Evolutionary conservation across 2,329 filamentous ascomycete species (phyloP).

Genomic region (Metarhizium album): DNA sequence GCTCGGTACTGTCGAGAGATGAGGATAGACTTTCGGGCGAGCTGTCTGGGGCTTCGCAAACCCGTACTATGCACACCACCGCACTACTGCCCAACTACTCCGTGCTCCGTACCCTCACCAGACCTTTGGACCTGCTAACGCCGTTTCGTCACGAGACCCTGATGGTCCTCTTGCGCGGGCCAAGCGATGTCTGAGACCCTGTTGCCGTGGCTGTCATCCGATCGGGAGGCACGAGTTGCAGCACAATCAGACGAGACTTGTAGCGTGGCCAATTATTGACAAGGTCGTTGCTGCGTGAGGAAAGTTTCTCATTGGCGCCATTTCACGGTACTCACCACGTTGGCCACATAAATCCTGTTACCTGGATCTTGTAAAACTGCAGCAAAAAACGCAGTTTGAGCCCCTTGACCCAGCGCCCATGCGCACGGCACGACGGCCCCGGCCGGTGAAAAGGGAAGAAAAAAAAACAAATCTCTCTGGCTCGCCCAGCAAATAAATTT

Average conservation of each 20-base stretch:
- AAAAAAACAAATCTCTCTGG: background rate
- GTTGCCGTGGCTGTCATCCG: background rate
- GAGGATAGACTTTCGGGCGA: no score
- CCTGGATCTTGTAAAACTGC: background rate
- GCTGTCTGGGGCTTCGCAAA: no score
- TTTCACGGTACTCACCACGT: background rate
- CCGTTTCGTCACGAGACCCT: no score
- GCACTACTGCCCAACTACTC: no score
- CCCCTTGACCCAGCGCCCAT: slow-evolving; percentile 2
- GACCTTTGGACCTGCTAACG: no score
- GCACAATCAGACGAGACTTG: background rate
- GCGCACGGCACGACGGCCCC: slow-evolving; percentile 1
- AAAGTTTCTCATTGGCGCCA: background rate
- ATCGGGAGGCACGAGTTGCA: background rate
- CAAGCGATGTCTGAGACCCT: background rate
- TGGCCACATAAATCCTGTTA: background rate
- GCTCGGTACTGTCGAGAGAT: no score
- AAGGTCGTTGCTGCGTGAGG: background rate
- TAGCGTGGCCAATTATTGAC: background rate
- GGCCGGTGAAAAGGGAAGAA: background rate
- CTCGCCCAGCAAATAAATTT: background rate
- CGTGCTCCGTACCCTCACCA: no score
- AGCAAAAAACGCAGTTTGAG: slow-evolving; percentile 1
- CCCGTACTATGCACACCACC: no score
- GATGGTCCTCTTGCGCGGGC: no score